These are phyloP conservation scores for Cucurbitaria berberidis DNA, from an alignment of 2,329 filamentous ascomycete genomes.

Conservation along the genomic window DNA sequence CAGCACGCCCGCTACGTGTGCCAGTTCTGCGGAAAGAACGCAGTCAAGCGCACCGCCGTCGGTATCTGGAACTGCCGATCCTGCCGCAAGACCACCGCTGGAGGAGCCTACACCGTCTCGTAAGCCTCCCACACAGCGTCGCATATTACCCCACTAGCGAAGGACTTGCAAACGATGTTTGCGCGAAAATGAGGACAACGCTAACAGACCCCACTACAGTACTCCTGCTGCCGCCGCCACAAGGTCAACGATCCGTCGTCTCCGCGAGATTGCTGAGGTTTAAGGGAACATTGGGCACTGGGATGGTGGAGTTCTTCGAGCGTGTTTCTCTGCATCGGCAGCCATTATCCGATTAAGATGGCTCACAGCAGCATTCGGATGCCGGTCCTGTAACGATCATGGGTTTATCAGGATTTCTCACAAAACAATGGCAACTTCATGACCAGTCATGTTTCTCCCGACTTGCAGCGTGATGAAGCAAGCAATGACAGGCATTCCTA, in stretches of 20 bases:
- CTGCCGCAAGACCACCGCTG: slow-evolving; percentile 92
- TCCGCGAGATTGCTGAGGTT: slow-evolving; percentile 97
- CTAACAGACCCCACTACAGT: slow-evolving; percentile 57
- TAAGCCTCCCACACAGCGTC: slow-evolving; percentile 60
- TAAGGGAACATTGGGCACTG: slow-evolving; percentile 56
- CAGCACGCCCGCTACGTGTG: slow-evolving; percentile 96
- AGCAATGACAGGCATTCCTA: background rate
- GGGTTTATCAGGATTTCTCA: slow-evolving; percentile 43
- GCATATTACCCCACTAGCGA: background rate
- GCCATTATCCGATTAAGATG: slow-evolving; percentile 37
- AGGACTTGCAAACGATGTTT: background rate
- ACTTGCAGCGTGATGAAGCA: background rate
- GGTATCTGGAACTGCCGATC: slow-evolving; percentile 97
- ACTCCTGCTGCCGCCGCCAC: slow-evolving; percentile 93
- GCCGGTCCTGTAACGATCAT: slow-evolving; percentile 45
- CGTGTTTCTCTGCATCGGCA: slow-evolving; percentile 44
- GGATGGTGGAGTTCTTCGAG: slow-evolving; percentile 45
- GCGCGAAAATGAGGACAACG: slow-evolving; percentile 1
- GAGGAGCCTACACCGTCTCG: slow-evolving; percentile 95
- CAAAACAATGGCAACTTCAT: slow-evolving; percentile 47
- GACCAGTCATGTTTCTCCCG: slow-evolving; percentile 19
- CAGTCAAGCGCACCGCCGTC: slow-evolving; percentile 85
- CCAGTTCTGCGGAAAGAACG: slow-evolving; percentile 93
- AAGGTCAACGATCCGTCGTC: slow-evolving; percentile 93
- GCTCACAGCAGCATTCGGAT: slow-evolving; percentile 39